These are phyloP conservation scores for Physcomitrium patens DNA, from an alignment of 225 moss, liverwort and hornwort species.

Conservation along the genomic window DNA sequence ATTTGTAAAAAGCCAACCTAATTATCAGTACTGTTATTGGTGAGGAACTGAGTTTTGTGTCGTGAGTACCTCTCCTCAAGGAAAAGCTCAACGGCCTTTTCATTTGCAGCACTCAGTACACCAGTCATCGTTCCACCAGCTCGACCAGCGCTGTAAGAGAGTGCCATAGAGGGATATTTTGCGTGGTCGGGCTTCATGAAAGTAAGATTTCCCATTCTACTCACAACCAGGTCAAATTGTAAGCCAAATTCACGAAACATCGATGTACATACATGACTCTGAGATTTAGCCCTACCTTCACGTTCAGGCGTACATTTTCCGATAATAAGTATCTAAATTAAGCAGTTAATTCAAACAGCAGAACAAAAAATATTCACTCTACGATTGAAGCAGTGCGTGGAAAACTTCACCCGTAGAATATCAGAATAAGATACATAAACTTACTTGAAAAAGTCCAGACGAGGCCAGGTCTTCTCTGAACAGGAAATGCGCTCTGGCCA, in stretches of 20 bases:
- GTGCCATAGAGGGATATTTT: conserved; percentile 91
- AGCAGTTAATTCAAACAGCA: too few relatives aligned
- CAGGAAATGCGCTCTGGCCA: conserved; percentile 94
- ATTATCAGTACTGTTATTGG: background rate
- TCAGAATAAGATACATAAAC: conserved; percentile 4
- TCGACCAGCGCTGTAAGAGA: conserved; percentile 88
- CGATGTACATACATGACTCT: too few relatives aligned
- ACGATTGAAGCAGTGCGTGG: background rate
- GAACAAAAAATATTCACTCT: too few relatives aligned
- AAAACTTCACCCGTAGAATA: background rate
- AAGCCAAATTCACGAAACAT: too few relatives aligned
- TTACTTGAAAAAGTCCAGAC: conserved; percentile 88
- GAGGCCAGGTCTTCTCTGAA: conserved; percentile 95
- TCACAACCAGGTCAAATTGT: conserved; percentile 13
- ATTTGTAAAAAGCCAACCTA: too few relatives aligned
- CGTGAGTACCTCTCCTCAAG: conserved; percentile 78
- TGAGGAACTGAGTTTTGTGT: background rate
- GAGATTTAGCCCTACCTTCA: too few relatives aligned
- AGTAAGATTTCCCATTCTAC: conserved; percentile 86
- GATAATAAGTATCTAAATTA: too few relatives aligned
- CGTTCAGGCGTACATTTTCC: too few relatives aligned
- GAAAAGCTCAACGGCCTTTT: conserved; percentile 93
- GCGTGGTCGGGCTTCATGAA: conserved; percentile 80
- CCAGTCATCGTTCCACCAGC: conserved; percentile 99
- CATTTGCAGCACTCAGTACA: conserved; percentile 96